A percentile compares a stretch with the other conserved stretches of the same genome.
phyloP scores from a whole-genome alignment of 352 stramenopile genomes.

The Phytophthora gonapodyides region DNA sequence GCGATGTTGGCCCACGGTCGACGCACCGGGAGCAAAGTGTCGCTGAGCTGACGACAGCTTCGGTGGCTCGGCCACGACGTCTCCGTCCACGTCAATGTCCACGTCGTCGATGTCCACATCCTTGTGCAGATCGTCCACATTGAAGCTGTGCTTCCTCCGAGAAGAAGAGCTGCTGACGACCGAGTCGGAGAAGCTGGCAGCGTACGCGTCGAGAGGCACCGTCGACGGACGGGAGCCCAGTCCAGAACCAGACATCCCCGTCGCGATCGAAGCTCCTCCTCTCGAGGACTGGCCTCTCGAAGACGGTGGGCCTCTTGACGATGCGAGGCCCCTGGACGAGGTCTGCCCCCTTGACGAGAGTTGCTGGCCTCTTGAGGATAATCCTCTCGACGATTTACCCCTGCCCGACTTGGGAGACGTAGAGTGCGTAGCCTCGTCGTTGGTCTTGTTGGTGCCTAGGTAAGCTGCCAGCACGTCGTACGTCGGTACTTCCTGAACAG shows the following conservation, averaged over 20 bases:
- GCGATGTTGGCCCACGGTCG: conserved; percentile 11
- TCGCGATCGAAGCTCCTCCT: conserved; percentile 18
- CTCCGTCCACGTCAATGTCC: conserved; percentile 35
- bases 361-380: conserved; percentile 20
- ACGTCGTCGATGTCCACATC: conserved; percentile 42
- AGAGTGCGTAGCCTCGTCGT: conserved; percentile 28
- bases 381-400: conserved; percentile 4
- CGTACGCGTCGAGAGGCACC: conserved; percentile 34
- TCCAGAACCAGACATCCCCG: conserved; percentile 25
- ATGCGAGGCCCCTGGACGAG: conserved; percentile 15
- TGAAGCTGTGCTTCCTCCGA: conserved; percentile 42
- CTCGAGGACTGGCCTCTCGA: conserved; percentile 26
- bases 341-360: conserved; percentile 15
- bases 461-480: conserved; percentile 52
- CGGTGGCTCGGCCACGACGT: conserved; percentile 25
- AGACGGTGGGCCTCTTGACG: conserved; percentile 31
- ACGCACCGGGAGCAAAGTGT: conserved; percentile 23
- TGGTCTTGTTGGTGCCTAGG: conserved; percentile 36
- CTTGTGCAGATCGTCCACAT: conserved; percentile 42
- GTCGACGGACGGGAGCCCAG: conserved; percentile 28
- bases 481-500: conserved; percentile 23
- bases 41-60: conserved; percentile 1
- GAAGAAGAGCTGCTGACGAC: conserved; percentile 22
- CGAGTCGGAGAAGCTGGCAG: conserved; percentile 33
- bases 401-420: conserved; percentile 27